Percentiles rank a stretch among this genome's conserved stretches.
Conservation (phyloP, 495 filamentous ascomycete genomes). For the Astrothelium macrocarpum region DNA sequence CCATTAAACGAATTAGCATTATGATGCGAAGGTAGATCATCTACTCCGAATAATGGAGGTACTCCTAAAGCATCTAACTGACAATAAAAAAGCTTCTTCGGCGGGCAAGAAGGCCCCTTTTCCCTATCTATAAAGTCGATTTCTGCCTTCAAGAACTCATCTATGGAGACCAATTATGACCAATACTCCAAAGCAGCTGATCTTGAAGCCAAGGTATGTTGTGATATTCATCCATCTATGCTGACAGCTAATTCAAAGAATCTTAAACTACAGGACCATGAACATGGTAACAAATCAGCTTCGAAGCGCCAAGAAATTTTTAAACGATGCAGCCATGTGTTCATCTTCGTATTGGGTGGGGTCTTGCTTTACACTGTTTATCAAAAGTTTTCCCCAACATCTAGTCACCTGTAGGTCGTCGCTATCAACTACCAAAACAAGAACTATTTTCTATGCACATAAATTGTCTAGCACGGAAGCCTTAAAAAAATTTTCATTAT, state of each 20-base stretch:
- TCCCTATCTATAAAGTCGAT: conserved; percentile 47
- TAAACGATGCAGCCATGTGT: not conserved
- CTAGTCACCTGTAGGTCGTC: not conserved
- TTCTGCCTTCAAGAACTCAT: conserved; percentile 27
- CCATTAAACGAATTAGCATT: conserved; percentile 57
- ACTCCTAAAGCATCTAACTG: not conserved
- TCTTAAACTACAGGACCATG: not conserved
- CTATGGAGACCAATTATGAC: not conserved
- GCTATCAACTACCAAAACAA: not conserved
- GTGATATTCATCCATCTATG: too few species aligned
- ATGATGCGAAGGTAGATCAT: conserved; percentile 65
- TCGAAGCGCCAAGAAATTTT: not conserved
- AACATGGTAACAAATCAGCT: not conserved
- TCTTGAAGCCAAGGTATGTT: not conserved
- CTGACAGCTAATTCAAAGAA: not conserved
- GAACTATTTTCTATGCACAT: too few species aligned
- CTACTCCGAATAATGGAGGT: not conserved
- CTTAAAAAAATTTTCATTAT: not conserved
- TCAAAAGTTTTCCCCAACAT: not conserved
- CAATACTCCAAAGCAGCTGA: not conserved
- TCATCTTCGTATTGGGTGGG: not conserved
- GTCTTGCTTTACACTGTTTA: not conserved
- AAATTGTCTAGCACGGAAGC: too few species aligned
- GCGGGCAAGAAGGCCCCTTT: conserved; percentile 61
- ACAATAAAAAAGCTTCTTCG: conserved; percentile 54